A percentile compares a stretch with the other conserved stretches of the same genome.
phyloP scores from a whole-genome alignment of 2,329 filamentous ascomycete species.

The Pseudodiploospora longispora region DNA sequence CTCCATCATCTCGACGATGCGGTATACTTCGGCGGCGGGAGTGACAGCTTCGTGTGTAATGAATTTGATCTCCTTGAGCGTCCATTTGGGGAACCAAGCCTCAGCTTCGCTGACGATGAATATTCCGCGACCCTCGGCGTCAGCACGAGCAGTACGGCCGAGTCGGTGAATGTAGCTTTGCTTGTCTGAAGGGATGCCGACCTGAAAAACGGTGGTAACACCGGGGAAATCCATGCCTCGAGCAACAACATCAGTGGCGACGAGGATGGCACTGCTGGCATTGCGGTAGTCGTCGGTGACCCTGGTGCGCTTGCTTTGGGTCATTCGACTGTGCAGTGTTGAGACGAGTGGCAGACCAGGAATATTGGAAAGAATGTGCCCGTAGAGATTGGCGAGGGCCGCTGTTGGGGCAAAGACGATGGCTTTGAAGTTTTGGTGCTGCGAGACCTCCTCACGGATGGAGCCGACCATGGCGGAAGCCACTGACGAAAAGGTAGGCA shows the following conservation, averaged over 20 bases:
- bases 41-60: constrained; percentile 35
- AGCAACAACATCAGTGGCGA: constrained; percentile 64
- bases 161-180: constrained; percentile 62
- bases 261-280: constrained; percentile 43
- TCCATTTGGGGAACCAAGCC: constrained; percentile 38
- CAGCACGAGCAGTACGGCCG: constrained; percentile 58
- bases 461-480: constrained; percentile 50
- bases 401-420: constrained; percentile 70
- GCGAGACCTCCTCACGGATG: constrained; percentile 37
- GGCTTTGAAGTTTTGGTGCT: constrained; percentile 61
- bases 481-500: constrained; percentile 65
- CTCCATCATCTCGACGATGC: constrained; percentile 34
- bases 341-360: constrained; percentile 34
- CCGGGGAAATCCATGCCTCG: constrained; percentile 66
- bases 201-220: constrained; percentile 60
- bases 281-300: constrained; percentile 58
- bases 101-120: constrained; percentile 49
- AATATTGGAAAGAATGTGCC: constrained; percentile 32
- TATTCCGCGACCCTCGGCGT: constrained; percentile 54
- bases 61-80: constrained; percentile 47
- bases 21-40: constrained; percentile 27
- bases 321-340: constrained; percentile 43
- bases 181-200: constrained; percentile 49
- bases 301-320: constrained; percentile 40
- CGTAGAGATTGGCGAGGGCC: constrained; percentile 42